Conservation (phyloP, 2,329 filamentous ascomycete species). For the Blastomyces parvus region DNA sequence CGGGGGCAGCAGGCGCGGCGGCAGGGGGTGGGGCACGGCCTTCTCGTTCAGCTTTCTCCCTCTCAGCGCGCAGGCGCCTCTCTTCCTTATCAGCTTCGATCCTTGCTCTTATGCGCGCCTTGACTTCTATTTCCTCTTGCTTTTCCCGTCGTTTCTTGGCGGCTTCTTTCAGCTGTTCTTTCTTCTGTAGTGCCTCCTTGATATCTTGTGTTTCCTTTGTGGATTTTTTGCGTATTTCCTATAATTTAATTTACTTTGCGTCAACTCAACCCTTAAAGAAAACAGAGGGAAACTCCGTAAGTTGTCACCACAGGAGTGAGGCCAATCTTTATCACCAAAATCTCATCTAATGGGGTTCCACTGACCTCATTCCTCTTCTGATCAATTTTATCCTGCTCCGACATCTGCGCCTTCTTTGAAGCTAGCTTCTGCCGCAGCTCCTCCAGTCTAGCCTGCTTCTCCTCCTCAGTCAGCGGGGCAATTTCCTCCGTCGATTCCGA, state of each 20-base stretch:
- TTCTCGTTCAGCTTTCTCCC: constrained; percentile 75
- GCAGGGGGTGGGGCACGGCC: constrained; percentile 47
- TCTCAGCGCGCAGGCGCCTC: constrained; percentile 72
- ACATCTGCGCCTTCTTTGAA: constrained; percentile 13
- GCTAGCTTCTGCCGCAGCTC: constrained; percentile 16
- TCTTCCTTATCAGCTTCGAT: constrained; percentile 93
- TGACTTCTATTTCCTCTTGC: constrained; percentile 70
- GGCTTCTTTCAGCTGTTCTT: constrained; percentile 87
- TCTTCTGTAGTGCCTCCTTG: constrained; percentile 79
- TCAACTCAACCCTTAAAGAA: neutral
- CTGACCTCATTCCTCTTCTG: constrained; percentile 18
- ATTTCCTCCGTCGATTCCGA: constrained; percentile 89
- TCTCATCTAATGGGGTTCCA: neutral
- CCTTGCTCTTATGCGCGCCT: constrained; percentile 81
- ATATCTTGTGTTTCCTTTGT: constrained; percentile 80
- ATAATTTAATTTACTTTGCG: neutral
- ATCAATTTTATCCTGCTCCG: constrained; percentile 17
- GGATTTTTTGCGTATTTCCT: constrained; percentile 69
- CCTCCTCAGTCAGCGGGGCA: constrained; percentile 78
- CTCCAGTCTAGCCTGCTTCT: constrained; percentile 67
- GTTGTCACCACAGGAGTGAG: neutral
- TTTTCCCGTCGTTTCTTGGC: constrained; percentile 82
- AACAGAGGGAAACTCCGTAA: neutral
- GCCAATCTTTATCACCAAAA: neutral
- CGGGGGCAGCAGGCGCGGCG: constrained; percentile 39